Evolutionary conservation across 805 yeast species (phyloP).

Genomic region (Sugiyamaella americana): DNA sequence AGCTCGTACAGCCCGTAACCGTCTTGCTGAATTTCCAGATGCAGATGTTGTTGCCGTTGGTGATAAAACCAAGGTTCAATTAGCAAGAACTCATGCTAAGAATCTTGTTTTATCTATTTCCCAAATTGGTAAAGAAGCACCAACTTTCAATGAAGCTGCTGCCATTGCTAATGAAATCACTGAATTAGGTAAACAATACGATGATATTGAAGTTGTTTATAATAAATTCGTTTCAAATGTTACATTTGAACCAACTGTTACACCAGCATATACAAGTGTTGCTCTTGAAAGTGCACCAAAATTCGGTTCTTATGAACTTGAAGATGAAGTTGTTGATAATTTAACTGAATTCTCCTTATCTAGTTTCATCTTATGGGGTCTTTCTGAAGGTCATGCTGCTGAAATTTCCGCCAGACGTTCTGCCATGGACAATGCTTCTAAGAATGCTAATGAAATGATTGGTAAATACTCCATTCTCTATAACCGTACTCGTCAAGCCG

Average conservation of each 20-base stretch:
- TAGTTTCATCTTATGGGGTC: constrained; percentile 80
- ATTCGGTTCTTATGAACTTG: constrained; percentile 70
- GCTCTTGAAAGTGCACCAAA: constrained; percentile 81
- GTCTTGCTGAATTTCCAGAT: constrained; percentile 54
- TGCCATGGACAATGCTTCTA: constrained; percentile 99
- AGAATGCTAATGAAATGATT: constrained; percentile 99
- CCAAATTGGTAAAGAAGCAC: constrained; percentile 96
- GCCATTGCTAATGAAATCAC: constrained; percentile 79
- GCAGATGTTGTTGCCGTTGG: constrained; percentile 85
- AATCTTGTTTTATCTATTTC: constrained; percentile 69
- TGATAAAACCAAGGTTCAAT: constrained; percentile 88
- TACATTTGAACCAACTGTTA: constrained; percentile 76
- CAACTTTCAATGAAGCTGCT: constrained; percentile 86
- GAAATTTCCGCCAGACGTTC: constrained; percentile 98
- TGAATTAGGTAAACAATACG: constrained; percentile 52
- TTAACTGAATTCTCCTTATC: constrained; percentile 84
- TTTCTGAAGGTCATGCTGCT: constrained; percentile 98
- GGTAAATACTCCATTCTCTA: constrained; percentile 91
- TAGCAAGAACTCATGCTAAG: constrained; percentile 72
- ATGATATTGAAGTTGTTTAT: constrained; percentile 73
- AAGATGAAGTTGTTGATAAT: constrained; percentile 48
- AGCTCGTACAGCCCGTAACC: constrained; percentile 77
- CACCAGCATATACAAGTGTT: constrained; percentile 60
- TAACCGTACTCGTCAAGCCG: constrained; percentile 99
- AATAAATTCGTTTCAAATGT: constrained; percentile 85